These are phyloP conservation scores for Phytophthora citrophthora DNA, from an alignment of 352 stramenopile species.

Conservation along the genomic window DNA sequence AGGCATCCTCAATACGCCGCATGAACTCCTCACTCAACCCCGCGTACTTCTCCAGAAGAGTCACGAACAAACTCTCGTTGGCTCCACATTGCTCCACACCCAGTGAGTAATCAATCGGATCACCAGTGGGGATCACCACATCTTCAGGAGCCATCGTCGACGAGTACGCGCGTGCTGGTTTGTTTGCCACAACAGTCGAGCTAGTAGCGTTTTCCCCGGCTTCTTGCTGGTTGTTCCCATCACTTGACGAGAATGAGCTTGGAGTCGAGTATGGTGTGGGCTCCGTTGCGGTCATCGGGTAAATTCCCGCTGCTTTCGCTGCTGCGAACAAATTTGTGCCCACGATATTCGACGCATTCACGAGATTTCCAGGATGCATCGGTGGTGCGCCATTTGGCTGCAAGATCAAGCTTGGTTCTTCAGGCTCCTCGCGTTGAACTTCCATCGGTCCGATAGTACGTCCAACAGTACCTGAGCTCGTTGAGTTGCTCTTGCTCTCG, in stretches of 20 bases:
- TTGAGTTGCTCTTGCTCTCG: constrained; percentile 57
- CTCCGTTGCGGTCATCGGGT: constrained; percentile 32
- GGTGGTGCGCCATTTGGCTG: constrained; percentile 6
- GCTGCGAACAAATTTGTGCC: constrained; percentile 45
- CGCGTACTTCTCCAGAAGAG: constrained; percentile 81
- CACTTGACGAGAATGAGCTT: constrained; percentile 30
- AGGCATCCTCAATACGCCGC: constrained; percentile 73
- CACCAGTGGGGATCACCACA: constrained; percentile 76
- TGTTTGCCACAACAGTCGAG: constrained; percentile 34
- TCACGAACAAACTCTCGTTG: constrained; percentile 87
- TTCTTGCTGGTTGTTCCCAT: constrained; percentile 33
- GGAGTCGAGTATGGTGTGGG: constrained; percentile 11
- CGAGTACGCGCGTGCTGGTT: constrained; percentile 49
- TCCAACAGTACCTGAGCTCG: constrained; percentile 47
- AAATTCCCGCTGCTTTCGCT: constrained; percentile 43
- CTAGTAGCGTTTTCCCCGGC: constrained; percentile 25
- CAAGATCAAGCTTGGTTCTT: constrained; percentile 27
- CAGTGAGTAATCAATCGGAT: constrained; percentile 81
- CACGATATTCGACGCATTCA: constrained; percentile 49
- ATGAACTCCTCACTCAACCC: constrained; percentile 78
- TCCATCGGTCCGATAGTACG: constrained; percentile 31
- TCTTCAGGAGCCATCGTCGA: constrained; percentile 63
- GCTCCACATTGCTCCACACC: constrained; percentile 85
- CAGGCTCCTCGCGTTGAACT: constrained; percentile 5
- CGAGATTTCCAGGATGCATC: constrained; percentile 29